phyloP scores from a whole-genome alignment of 192 early-diverging fungal species.

The Backusella luteola region DNA sequence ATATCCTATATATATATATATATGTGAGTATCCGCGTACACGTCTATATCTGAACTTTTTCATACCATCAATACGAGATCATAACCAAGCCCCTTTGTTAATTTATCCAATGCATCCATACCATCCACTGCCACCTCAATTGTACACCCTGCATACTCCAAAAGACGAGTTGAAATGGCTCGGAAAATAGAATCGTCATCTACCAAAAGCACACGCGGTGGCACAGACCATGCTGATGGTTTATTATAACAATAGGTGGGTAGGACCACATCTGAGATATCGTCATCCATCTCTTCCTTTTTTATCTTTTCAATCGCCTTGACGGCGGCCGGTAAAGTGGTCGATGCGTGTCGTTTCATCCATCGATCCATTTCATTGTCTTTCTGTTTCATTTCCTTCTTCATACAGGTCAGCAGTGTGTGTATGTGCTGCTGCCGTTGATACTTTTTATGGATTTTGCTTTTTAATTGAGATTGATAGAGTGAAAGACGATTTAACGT shows the following conservation, averaged over 20 bases:
- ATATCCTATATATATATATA: slow-evolving; percentile 44
- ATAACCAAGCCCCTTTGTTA: slow-evolving; percentile 53
- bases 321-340: not conserved
- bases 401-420: not conserved
- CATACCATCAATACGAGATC: slow-evolving; percentile 69
- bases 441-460: not conserved
- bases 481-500: not conserved
- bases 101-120: slow-evolving; percentile 60
- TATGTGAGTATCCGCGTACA: too few relatives aligned
- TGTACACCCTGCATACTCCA: slow-evolving; percentile 65
- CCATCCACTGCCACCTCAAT: slow-evolving; percentile 70
- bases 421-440: not conserved
- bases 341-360: not conserved
- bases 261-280: not conserved
- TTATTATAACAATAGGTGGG: not conserved
- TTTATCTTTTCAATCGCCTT: not conserved
- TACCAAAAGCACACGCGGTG: slow-evolving; percentile 59
- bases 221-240: slow-evolving; percentile 31
- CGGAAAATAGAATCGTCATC: slow-evolving; percentile 59
- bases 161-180: slow-evolving; percentile 44
- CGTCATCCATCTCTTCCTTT: not conserved
- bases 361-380: not conserved
- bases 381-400: not conserved
- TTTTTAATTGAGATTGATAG: not conserved
- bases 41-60: too few relatives aligned